A percentile compares a stretch with the other conserved stretches of the same genome.
These are phyloP conservation scores for Lyophyllum atratum DNA, from an alignment of 768 basidiomycete species.

Conservation along the genomic window DNA sequence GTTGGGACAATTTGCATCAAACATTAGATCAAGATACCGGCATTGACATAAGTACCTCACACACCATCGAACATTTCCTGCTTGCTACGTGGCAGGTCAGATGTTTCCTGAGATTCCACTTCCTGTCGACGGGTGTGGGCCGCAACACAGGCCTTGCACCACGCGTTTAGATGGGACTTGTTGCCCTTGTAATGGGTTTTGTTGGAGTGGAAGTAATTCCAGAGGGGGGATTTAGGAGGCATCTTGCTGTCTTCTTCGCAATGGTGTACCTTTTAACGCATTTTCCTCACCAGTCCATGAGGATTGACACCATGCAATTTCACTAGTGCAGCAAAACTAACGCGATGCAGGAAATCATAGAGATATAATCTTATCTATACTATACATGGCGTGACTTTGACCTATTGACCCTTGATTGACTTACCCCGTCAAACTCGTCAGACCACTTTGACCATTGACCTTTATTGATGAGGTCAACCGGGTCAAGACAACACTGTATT, in stretches of 20 bases:
- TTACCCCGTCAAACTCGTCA: background rate
- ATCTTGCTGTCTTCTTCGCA: background rate
- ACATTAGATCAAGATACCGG: too few species aligned
- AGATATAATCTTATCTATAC: background rate
- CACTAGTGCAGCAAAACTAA: background rate
- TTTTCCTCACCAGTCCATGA: too few species aligned
- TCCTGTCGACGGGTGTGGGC: background rate
- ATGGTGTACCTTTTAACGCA: background rate
- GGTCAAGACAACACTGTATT: constrained; percentile 8
- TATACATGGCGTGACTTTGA: background rate
- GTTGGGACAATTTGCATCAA: too few species aligned
- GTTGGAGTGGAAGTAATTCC: background rate
- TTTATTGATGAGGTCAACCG: background rate
- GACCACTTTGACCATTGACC: background rate
- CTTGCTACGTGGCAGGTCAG: background rate
- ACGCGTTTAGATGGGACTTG: background rate
- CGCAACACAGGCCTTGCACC: background rate
- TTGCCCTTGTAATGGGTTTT: background rate
- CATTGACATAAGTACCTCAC: too few species aligned
- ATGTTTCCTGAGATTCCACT: background rate
- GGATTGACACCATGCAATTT: too few species aligned
- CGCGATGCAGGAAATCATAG: too few species aligned
- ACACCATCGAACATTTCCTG: background rate
- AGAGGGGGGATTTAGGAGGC: constrained; percentile 3
- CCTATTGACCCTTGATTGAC: constrained; percentile 1